Evolutionary conservation across 2,329 filamentous ascomycete species (phyloP).

Genomic region (Diaporthe eres): DNA sequence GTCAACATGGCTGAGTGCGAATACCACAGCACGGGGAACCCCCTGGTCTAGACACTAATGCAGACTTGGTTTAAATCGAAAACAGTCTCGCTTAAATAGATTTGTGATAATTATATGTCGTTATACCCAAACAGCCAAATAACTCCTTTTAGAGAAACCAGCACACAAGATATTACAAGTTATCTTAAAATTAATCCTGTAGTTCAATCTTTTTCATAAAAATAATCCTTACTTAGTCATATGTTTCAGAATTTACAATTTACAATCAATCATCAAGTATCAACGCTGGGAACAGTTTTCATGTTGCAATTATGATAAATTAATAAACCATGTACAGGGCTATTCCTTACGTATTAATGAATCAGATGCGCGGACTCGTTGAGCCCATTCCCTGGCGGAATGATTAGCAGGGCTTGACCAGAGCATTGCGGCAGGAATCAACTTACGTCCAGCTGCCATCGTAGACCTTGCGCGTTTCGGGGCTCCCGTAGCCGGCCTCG

Average conservation of each 20-base stretch:
- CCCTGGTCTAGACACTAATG: slow-evolving; percentile 3
- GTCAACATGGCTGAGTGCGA: neutral
- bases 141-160: neutral
- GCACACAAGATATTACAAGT: neutral
- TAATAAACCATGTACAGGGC: neutral
- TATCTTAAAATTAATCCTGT: neutral
- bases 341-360: slow-evolving; percentile 67
- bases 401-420: slow-evolving; percentile 38
- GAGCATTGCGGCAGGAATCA: neutral
- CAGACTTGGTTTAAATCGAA: neutral
- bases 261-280: neutral
- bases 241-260: neutral
- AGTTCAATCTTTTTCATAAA: neutral
- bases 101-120: too few species aligned
- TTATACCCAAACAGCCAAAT: neutral
- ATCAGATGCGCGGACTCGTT: slow-evolving; percentile 73
- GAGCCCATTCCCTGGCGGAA: slow-evolving; percentile 73
- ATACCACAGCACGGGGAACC: neutral
- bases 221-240: neutral
- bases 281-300: neutral
- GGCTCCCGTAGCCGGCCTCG: slow-evolving; percentile 80
- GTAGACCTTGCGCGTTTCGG: slow-evolving; percentile 81
- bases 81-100: neutral
- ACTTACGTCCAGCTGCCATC: slow-evolving; percentile 98
- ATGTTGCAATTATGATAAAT: neutral